Evolutionary conservation across 345 rosid genomes (phyloP).

Genomic region (Iberis pinnata): DNA sequence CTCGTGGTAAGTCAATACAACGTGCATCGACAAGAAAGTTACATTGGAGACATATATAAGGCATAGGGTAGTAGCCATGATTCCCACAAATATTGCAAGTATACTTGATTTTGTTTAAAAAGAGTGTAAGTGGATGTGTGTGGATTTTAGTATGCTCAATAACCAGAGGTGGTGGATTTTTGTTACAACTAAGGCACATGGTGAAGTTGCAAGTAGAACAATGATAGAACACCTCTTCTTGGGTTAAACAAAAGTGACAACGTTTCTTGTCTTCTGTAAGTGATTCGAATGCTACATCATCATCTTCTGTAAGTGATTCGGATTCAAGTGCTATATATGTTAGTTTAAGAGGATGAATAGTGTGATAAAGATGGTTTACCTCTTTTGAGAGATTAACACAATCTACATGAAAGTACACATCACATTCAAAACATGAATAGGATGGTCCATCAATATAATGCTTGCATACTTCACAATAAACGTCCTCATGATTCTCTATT

Average conservation of each 20-base stretch:
- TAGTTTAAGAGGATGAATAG: too few relatives aligned
- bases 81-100: neutral
- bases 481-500: neutral
- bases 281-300: too few relatives aligned
- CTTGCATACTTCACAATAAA: constrained; percentile 11
- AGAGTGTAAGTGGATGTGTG: neutral
- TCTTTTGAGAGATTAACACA: neutral
- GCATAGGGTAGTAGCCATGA: too few relatives aligned
- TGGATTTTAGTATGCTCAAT: constrained; percentile 2
- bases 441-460: neutral
- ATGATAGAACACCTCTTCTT: neutral
- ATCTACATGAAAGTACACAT: neutral
- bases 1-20: neutral
- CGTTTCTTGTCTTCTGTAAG: neutral
- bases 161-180: constrained; percentile 2
- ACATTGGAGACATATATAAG: constrained; percentile 2
- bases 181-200: neutral
- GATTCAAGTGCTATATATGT: too few relatives aligned
- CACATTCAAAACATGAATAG: constrained; percentile 7
- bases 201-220: constrained; percentile 12
- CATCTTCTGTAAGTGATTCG: neutral
- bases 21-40: neutral
- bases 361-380: neutral
- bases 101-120: neutral
- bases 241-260: neutral